Percentiles rank a stretch among this genome's conserved stretches.
Evolutionary conservation across 177 flowering plant species (phyloP).

Genomic region (Telopea speciosissima): DNA sequence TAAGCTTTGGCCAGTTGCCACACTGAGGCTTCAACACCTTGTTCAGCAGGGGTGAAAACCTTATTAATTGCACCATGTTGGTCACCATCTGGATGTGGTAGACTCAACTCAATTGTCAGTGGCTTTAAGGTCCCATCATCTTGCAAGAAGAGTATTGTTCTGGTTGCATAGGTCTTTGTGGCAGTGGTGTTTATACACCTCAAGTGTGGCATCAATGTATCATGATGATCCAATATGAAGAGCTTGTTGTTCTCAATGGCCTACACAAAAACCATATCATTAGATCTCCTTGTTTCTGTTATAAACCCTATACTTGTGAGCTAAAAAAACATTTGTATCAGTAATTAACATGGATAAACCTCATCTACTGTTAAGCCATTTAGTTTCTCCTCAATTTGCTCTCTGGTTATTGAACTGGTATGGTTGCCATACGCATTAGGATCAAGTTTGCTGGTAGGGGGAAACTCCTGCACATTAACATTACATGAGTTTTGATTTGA

Average conservation of each 20-base stretch:
- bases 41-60: conserved; percentile 64
- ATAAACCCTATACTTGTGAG: too few species aligned
- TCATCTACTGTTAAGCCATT: conserved; percentile 59
- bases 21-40: conserved; percentile 47
- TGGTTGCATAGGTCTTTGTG: conserved; percentile 72
- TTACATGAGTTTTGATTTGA: neutral
- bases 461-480: conserved; percentile 56
- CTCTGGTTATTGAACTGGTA: conserved; percentile 53
- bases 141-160: conserved; percentile 67
- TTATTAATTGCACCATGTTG: conserved; percentile 51
- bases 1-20: conserved; percentile 97
- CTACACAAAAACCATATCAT: conserved; percentile 7
- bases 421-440: conserved; percentile 60
- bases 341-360: conserved; percentile 24
- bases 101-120: conserved; percentile 83
- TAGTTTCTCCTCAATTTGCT: conserved; percentile 55
- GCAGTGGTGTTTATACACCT: conserved; percentile 54
- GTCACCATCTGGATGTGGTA: conserved; percentile 71
- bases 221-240: conserved; percentile 85
- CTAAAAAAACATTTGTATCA: neutral
- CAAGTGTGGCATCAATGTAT: conserved; percentile 70
- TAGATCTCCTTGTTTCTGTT: too few species aligned
- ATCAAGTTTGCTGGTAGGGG: conserved; percentile 76
- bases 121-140: conserved; percentile 78
- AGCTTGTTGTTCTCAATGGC: conserved; percentile 35